Evolutionary conservation across 192 early-diverging fungal genomes (phyloP).

Genomic region (Phlyctochytrium planicorne): DNA sequence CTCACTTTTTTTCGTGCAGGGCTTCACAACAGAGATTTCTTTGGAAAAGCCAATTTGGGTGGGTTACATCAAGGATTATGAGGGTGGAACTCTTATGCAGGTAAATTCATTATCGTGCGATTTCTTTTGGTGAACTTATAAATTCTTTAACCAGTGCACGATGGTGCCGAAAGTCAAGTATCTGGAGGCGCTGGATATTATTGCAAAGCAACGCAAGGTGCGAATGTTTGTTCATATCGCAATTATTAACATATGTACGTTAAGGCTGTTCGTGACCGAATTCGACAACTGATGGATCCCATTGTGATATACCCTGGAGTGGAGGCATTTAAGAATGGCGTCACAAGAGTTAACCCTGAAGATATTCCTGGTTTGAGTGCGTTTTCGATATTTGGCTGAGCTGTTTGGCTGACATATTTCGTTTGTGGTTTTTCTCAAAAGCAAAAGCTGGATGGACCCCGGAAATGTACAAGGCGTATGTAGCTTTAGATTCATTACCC

Average conservation of each 20-base stretch:
- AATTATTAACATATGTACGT: not conserved
- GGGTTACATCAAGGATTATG: slow-evolving; percentile 99
- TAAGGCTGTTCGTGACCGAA: slow-evolving; percentile 80
- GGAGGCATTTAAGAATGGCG: slow-evolving; percentile 54
- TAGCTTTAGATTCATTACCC: slow-evolving; percentile 6
- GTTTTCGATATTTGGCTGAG: slow-evolving; percentile 12
- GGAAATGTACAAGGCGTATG: slow-evolving; percentile 67
- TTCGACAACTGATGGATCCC: slow-evolving; percentile 68
- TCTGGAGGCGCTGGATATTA: slow-evolving; percentile 65
- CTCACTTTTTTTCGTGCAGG: slow-evolving; percentile 39
- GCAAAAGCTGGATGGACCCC: slow-evolving; percentile 92
- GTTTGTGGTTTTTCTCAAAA: slow-evolving; percentile 12
- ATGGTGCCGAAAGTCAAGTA: slow-evolving; percentile 91
- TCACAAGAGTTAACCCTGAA: slow-evolving; percentile 66
- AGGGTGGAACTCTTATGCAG: slow-evolving; percentile 97
- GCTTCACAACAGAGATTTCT: slow-evolving; percentile 96
- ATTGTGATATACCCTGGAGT: slow-evolving; percentile 81
- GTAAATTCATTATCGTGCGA: slow-evolving; percentile 29
- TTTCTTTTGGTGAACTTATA: not conserved
- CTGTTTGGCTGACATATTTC: not conserved
- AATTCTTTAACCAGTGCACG: slow-evolving; percentile 62
- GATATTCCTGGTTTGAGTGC: slow-evolving; percentile 83
- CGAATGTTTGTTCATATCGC: slow-evolving; percentile 22
- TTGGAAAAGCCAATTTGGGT: slow-evolving; percentile 92
- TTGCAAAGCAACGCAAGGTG: slow-evolving; percentile 67